Percentiles rank a stretch among this genome's conserved stretches.
Evolutionary conservation across 805 yeast genomes (phyloP).

Genomic region (Wickerhamiella allomyrinae): DNA sequence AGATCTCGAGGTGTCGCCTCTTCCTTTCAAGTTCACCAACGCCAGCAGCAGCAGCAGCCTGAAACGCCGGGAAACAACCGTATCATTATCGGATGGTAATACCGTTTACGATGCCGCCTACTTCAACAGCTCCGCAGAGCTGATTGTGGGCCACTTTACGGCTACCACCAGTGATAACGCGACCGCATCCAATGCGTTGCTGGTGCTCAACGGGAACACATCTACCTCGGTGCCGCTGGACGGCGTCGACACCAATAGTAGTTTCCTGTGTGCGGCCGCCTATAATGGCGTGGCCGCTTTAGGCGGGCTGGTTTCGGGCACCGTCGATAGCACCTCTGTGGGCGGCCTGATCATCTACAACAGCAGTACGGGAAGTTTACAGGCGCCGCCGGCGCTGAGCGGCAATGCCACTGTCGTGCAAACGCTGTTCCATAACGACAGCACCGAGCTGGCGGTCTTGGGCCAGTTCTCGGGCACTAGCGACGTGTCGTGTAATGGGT

Average conservation of each 20-base stretch:
- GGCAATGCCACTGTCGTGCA: constrained; percentile 1
- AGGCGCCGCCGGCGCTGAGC: constrained; percentile 4
- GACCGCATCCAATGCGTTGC: constrained; percentile 19
- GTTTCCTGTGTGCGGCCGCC: not conserved
- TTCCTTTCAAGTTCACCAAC: constrained; percentile 12
- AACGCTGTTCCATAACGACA: constrained; percentile 7
- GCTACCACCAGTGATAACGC: constrained; percentile 22
- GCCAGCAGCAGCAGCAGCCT: not conserved
- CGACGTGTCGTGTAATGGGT: constrained; percentile 23
- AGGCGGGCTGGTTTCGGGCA: not conserved
- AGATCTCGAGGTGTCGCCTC: constrained; percentile 10
- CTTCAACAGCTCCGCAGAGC: constrained; percentile 35
- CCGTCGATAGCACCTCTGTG: not conserved
- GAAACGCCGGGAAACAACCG: constrained; percentile 1
- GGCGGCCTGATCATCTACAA: not conserved
- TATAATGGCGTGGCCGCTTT: not conserved
- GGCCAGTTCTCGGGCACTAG: constrained; percentile 6
- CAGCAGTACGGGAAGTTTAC: not conserved
- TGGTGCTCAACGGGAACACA: constrained; percentile 19
- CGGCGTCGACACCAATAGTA: not conserved
- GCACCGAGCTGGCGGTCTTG: constrained; percentile 7
- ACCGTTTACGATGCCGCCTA: constrained; percentile 27
- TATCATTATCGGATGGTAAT: constrained; percentile 3
- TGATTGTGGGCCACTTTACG: constrained; percentile 47
- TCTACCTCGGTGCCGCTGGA: not conserved